A percentile compares a stretch with the other conserved stretches of the same genome.
These are phyloP conservation scores for Peronospora belbahrii DNA, from an alignment of 352 stramenopile species.

Conservation along the genomic window DNA sequence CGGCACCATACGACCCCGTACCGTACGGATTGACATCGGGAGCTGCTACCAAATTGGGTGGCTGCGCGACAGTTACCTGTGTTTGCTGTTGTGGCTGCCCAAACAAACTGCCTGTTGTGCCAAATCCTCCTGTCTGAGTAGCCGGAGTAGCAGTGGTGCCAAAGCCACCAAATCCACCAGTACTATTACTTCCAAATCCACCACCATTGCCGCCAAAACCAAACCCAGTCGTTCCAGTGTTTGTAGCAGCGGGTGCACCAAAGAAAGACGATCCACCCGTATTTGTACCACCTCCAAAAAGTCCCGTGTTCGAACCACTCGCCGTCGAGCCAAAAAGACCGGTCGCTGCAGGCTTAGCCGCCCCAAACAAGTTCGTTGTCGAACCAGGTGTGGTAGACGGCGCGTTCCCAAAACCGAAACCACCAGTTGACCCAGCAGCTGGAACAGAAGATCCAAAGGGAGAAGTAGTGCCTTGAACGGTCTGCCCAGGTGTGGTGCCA, in stretches of 20 bases:
- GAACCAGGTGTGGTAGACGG: conserved; percentile 16
- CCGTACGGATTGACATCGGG: conserved; percentile 54
- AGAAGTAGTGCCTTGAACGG: conserved; percentile 28
- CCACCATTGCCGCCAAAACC: conserved; percentile 23
- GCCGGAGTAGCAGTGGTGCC: conserved; percentile 21
- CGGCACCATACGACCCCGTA: conserved; percentile 41
- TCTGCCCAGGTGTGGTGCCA: conserved; percentile 25
- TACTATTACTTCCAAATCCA: conserved; percentile 30
- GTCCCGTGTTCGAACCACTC: conserved; percentile 11
- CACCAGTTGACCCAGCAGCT: conserved; percentile 23
- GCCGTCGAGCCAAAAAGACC: conserved; percentile 36
- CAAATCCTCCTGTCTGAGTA: conserved; percentile 27
- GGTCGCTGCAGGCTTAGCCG: conserved; percentile 26
- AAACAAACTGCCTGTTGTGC: conserved; percentile 27
- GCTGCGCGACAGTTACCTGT: conserved; percentile 23
- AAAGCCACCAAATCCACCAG: conserved; percentile 43
- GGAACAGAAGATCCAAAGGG: conserved; percentile 30
- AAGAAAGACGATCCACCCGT: conserved; percentile 37
- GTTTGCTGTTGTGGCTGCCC: conserved; percentile 28
- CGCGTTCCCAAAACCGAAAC: conserved; percentile 37
- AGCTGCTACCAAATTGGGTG: conserved; percentile 45
- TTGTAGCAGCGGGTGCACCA: conserved; percentile 21
- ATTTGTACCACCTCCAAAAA: conserved; percentile 26
- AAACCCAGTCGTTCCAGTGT: conserved; percentile 29
- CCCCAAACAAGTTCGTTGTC: conserved; percentile 36